These are phyloP conservation scores for Alternaria sp. DNA, from an alignment of 2,329 filamentous ascomycete genomes.

Conservation along the genomic window DNA sequence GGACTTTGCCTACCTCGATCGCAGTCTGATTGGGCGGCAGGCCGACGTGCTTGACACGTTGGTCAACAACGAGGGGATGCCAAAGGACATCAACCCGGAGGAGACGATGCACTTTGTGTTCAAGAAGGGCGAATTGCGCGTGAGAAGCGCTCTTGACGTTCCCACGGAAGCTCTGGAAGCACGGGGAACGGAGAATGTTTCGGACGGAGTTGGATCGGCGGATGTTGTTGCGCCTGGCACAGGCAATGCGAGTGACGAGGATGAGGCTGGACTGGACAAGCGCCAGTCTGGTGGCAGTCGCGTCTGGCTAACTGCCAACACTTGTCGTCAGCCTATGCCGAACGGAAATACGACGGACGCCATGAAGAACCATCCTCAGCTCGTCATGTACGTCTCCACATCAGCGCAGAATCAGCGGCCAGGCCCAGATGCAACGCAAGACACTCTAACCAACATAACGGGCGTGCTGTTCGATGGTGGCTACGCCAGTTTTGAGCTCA, in stretches of 20 bases:
- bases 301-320: slow-evolving; percentile 86
- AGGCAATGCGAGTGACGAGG: background rate
- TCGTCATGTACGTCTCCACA: slow-evolving; percentile 80
- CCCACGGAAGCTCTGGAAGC: slow-evolving; percentile 39
- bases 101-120: slow-evolving; percentile 72
- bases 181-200: slow-evolving; percentile 23
- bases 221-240: background rate
- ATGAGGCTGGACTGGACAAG: slow-evolving; percentile 21
- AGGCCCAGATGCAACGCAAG: slow-evolving; percentile 64
- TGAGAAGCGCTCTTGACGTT: slow-evolving; percentile 45
- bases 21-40: slow-evolving; percentile 70
- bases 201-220: background rate
- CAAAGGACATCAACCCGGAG: slow-evolving; percentile 70
- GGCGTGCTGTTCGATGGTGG: slow-evolving; percentile 69
- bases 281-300: slow-evolving; percentile 44
- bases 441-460: slow-evolving; percentile 54
- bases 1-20: slow-evolving; percentile 68
- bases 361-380: slow-evolving; percentile 64
- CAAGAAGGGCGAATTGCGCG: slow-evolving; percentile 63
- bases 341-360: slow-evolving; percentile 58
- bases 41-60: slow-evolving; percentile 60
- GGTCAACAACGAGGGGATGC: slow-evolving; percentile 71
- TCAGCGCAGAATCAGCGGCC: slow-evolving; percentile 70
- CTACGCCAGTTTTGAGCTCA: slow-evolving; percentile 71
- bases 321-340: slow-evolving; percentile 77